Percentiles rank a stretch among this genome's conserved stretches.
Conservation (phyloP, 2,329 filamentous ascomycete species). For the Fusarium ramigenum region DNA sequence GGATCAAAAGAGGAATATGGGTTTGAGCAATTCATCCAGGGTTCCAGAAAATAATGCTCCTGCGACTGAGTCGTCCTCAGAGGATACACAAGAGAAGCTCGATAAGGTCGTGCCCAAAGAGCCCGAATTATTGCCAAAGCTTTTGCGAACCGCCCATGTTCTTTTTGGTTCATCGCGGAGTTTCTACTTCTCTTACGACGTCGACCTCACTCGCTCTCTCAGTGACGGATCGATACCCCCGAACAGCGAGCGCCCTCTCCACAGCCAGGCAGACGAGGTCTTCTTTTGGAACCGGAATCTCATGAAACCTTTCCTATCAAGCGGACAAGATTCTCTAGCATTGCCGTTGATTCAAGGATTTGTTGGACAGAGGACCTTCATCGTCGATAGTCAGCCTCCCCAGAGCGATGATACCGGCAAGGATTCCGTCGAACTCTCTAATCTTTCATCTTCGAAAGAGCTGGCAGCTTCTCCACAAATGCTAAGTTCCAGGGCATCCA, state of each 20-base stretch:
- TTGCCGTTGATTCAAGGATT: constrained; percentile 94
- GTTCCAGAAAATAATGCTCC: constrained; percentile 26
- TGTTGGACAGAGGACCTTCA: constrained; percentile 85
- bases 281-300: constrained; percentile 95
- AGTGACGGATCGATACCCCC: constrained; percentile 44
- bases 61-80: constrained; percentile 22
- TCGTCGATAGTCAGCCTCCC: constrained; percentile 70
- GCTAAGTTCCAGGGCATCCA: constrained; percentile 42
- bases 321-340: constrained; percentile 75
- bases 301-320: constrained; percentile 75
- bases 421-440: constrained; percentile 58
- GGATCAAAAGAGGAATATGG: constrained; percentile 74
- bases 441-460: constrained; percentile 48
- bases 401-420: constrained; percentile 59
- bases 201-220: constrained; percentile 82
- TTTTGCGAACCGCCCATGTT: constrained; percentile 84
- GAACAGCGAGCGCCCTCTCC: constrained; percentile 62
- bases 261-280: constrained; percentile 76
- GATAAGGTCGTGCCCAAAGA: constrained; percentile 39
- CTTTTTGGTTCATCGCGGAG: constrained; percentile 84
- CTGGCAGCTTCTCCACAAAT: constrained; percentile 38
- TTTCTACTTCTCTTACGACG: constrained; percentile 96
- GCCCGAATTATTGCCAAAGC: constrained; percentile 76
- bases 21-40: constrained; percentile 62
- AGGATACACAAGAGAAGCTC: constrained; percentile 50